These are phyloP conservation scores for Poa annua DNA, from an alignment of 176 grass and related monocot species.

Conservation along the genomic window DNA sequence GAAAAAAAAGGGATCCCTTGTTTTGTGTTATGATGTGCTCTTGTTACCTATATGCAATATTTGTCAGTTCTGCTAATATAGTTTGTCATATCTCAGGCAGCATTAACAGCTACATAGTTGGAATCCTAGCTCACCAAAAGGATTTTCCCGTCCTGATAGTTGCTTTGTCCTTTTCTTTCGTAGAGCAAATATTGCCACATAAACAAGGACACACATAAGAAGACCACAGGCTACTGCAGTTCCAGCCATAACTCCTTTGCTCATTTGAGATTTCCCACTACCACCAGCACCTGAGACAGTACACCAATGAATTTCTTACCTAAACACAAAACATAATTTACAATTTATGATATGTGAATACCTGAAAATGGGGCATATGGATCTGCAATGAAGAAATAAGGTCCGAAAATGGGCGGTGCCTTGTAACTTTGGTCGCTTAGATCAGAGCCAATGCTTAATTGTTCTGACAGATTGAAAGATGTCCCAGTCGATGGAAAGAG, in stretches of 20 bases:
- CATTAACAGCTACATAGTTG: conserved; percentile 17
- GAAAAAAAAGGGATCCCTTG: background rate
- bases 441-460: conserved; percentile 47
- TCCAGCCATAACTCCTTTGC: conserved; percentile 59
- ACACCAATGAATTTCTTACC: conserved; percentile 30
- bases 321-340: background rate
- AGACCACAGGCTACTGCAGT: conserved; percentile 64
- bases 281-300: conserved; percentile 44
- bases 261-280: conserved; percentile 48
- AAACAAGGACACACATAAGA: conserved; percentile 60
- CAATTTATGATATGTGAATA: conserved; percentile 32
- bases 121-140: conserved; percentile 65
- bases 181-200: conserved; percentile 57
- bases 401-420: conserved; percentile 62
- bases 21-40: conserved; percentile 2
- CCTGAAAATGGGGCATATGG: conserved; percentile 48
- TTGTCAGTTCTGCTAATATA: conserved; percentile 27
- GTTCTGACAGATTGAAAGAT: conserved; percentile 55
- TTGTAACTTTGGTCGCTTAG: conserved; percentile 55
- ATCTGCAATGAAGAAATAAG: conserved; percentile 66
- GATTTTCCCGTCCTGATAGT: conserved; percentile 56
- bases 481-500: conserved; percentile 61
- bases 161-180: conserved; percentile 57
- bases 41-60: background rate
- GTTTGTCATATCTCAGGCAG: background rate